phyloP scores from a whole-genome alignment of 129 eudicot genomes.

The Heracleum sosnowskyi region DNA sequence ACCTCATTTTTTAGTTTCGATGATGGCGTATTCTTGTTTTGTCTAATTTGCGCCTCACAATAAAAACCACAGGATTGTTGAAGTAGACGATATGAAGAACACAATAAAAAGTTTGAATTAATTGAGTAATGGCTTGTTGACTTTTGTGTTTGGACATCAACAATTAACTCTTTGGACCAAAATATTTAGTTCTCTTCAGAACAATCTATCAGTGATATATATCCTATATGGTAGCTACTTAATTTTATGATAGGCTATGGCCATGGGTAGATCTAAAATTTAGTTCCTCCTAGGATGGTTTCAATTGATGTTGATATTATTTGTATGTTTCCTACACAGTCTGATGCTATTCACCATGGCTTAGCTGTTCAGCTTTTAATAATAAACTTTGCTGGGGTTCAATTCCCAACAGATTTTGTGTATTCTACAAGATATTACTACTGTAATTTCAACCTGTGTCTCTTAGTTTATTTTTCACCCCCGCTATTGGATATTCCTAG shows the following conservation, averaged over 20 bases:
- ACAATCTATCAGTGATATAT: too few species aligned
- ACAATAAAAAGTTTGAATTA: background rate
- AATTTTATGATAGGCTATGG: background rate
- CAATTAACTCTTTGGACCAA: background rate
- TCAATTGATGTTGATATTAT: background rate
- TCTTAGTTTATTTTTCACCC: background rate
- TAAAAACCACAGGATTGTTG: background rate
- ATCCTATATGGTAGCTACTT: background rate
- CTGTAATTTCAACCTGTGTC: background rate
- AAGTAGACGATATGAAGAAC: background rate
- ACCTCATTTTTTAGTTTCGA: background rate
- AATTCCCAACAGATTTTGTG: background rate
- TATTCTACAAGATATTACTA: background rate
- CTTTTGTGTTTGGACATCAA: background rate
- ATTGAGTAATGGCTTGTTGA: background rate
- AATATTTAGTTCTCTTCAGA: too few species aligned
- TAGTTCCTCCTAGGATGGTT: background rate
- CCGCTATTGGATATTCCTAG: background rate
- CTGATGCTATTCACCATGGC: background rate
- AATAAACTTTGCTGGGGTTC: background rate
- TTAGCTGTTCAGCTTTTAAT: too few species aligned
- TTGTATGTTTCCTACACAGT: background rate
- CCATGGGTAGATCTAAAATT: too few species aligned
- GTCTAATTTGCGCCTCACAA: background rate
- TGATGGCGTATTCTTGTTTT: background rate